phyloP scores from a whole-genome alignment of 108 stramenopile species.

The Nitzschia palea region DNA sequence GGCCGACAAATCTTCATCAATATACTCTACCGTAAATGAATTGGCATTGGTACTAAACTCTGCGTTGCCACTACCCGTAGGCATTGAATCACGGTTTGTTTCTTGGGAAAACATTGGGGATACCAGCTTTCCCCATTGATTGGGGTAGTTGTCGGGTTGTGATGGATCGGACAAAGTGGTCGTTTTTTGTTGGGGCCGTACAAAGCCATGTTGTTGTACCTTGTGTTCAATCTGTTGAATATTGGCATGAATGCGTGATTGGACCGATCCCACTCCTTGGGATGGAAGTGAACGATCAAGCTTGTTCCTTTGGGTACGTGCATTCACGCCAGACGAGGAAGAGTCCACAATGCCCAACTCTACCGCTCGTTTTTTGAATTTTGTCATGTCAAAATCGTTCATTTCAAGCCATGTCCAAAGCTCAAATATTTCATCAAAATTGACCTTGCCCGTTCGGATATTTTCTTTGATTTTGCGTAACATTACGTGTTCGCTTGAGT shows the following conservation, averaged over 20 bases:
- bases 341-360: not conserved
- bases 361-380: not conserved
- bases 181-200: not conserved
- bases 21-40: not conserved
- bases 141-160: not conserved
- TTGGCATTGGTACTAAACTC: not conserved
- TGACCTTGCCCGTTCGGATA: not conserved
- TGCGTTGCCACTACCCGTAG: not conserved
- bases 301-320: too few species aligned
- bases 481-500: not conserved
- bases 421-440: slow-evolving; percentile 18
- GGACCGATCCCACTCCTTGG: too few species aligned
- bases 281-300: too few species aligned
- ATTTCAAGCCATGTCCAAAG: slow-evolving; percentile 13
- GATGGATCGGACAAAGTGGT: not conserved
- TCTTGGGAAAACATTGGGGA: not conserved
- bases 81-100: not conserved
- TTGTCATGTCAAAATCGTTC: not conserved
- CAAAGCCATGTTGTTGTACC: not conserved
- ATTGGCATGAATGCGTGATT: too few species aligned
- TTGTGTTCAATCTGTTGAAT: not conserved
- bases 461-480: not conserved
- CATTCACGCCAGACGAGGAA: not conserved
- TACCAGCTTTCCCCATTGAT: not conserved
- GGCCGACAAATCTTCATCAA: not conserved